Conservation (phyloP, 768 basidiomycete species). For the Pleurotus pulmonarius region DNA sequence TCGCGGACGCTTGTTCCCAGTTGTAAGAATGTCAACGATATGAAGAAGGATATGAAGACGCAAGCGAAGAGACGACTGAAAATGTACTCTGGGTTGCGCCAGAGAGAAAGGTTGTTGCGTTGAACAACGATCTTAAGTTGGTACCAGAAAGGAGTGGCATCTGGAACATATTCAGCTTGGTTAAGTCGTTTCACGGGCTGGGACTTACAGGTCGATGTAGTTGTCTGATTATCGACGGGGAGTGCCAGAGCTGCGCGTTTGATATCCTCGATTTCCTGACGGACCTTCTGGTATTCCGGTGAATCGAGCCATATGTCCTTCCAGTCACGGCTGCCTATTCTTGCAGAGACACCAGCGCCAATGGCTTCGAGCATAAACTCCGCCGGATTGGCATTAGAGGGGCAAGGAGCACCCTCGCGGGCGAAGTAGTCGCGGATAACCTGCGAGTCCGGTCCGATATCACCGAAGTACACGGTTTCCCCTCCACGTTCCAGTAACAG, state of each 20-base stretch:
- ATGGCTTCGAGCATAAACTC: constrained; percentile 83
- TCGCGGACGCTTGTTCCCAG: constrained; percentile 61
- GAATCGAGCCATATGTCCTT: constrained; percentile 83
- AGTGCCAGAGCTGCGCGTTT: constrained; percentile 42
- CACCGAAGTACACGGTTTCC: constrained; percentile 91
- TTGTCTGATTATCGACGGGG: constrained; percentile 32
- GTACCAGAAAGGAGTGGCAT: constrained; percentile 72
- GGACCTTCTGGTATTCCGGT: constrained; percentile 44
- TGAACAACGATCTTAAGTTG: constrained; percentile 67
- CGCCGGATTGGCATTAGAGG: constrained; percentile 73
- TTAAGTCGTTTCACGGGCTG: too few species aligned
- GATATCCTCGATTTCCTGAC: constrained; percentile 41
- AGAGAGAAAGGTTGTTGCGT: constrained; percentile 68
- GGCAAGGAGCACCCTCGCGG: constrained; percentile 69
- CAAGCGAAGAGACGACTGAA: constrained; percentile 80
- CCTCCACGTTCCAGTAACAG: constrained; percentile 73
- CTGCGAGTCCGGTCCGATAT: constrained; percentile 71
- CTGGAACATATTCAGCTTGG: constrained; percentile 24
- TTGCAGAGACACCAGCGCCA: constrained; percentile 73
- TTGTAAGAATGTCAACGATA: constrained; percentile 78
- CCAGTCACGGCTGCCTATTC: constrained; percentile 81
- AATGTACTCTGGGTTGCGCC: constrained; percentile 83
- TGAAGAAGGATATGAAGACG: constrained; percentile 62
- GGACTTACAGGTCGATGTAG: constrained; percentile 39
- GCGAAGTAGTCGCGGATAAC: constrained; percentile 75